These are phyloP conservation scores for Termitomyces sp. DNA, from an alignment of 1,284 basidiomycete genomes.

Conservation along the genomic window DNA sequence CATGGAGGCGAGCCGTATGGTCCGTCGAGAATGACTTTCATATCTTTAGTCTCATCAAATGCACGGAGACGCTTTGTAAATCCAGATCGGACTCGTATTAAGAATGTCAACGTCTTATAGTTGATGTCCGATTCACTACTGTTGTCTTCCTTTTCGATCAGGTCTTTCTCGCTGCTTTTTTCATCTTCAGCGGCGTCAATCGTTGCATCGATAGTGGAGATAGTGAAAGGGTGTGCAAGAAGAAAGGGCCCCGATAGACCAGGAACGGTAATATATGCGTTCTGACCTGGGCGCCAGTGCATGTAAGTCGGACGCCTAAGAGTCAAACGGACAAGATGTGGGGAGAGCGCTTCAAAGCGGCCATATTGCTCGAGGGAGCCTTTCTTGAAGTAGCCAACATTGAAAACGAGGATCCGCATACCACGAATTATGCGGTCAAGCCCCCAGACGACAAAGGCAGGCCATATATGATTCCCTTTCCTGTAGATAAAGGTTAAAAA, in stretches of 20 bases:
- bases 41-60: conserved; percentile 26
- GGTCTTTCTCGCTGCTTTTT: conserved; percentile 13
- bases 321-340: conserved; percentile 48
- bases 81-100: conserved; percentile 43
- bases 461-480: conserved; percentile 42
- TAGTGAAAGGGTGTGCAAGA: conserved; percentile 56
- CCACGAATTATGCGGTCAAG: conserved; percentile 55
- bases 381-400: conserved; percentile 39
- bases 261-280: conserved; percentile 49
- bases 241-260: conserved; percentile 36
- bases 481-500: background rate
- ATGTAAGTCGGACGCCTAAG: conserved; percentile 38
- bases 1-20: conserved; percentile 49
- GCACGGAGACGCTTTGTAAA: conserved; percentile 41
- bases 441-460: conserved; percentile 60
- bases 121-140: background rate
- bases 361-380: conserved; percentile 31
- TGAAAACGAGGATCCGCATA: conserved; percentile 46
- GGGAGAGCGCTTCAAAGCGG: conserved; percentile 41
- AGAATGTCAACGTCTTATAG: conserved; percentile 40
- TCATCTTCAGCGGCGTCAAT: conserved; percentile 9
- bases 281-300: conserved; percentile 58
- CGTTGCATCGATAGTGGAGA: conserved; percentile 34
- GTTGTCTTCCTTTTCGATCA: background rate
- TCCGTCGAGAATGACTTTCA: conserved; percentile 46